Base-by-base conservation (phyloP, 352 stramenopile genomes). In the Pythium coloratum region DNA sequence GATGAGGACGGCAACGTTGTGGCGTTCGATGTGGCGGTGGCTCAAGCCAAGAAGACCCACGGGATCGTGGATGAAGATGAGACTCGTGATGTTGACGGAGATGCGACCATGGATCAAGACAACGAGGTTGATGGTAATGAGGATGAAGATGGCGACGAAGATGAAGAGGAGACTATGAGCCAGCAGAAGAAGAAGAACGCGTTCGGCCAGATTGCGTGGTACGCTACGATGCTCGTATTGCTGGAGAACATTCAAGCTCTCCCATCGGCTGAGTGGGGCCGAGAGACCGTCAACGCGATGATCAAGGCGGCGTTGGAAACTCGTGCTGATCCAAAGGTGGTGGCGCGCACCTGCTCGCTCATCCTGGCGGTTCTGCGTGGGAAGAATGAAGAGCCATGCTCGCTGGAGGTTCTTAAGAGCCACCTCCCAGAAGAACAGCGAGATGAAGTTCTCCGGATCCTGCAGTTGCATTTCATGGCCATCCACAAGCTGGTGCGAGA, bases 191-290 rank as follows among this genome's bases (percentile, higher is more conserved):
- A 55, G 40, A 32, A 55, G 36, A 30, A 70, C 3, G 20, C 68
- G n/a, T 71, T 56, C 33, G 58, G 57, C 20, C 62, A 71, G 42
- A 62, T 71, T 47, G 20, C 50, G 47, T 71, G 68, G 62, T 74
- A 60, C 40, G 49, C 66, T 1, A 47, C 20, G 3, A 54, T 73
- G 47, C 14, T 53, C 7, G 18, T 33, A 1, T 24, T 69, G 30
- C 66, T 47, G 6, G 51, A 64, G 6, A n/a, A 59, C 20, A 34
- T 69, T 1, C 33, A 28, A 8, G 50, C 42, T 12, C 30, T 67
- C 13, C 6, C 50, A 2, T 16, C 38, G 0, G 26, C 4, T 10
- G 46, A 64, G 24, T 67, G 57, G 55, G 38, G n/a, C 5, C 20
- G 20, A 5, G 30, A 55, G 0, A 42, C 42, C 2, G 14, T 67